Evolutionary conservation across 257 asterid genomes (phyloP), one percentile per base, ranked within the genome.

Genomic region (Ballota nigra): DNA sequence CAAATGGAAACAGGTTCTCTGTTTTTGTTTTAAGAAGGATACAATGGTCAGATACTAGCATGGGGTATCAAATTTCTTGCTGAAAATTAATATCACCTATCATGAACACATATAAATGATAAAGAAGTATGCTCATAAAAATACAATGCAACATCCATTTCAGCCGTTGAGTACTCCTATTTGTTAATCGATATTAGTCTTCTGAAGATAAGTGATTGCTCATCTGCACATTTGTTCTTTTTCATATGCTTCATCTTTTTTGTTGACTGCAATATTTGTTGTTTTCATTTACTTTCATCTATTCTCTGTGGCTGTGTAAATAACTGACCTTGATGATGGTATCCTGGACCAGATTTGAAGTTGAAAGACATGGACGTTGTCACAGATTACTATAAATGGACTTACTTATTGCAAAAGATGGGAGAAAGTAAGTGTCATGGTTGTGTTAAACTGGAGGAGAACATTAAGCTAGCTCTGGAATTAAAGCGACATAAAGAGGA

Each of bases 381-480:
- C 11, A 84, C 86, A 63, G 87, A 70, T 78, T 92, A 95, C 79
- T 58, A 77, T 72, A 86, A 83, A 77, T 82, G 86, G 97, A 86
- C 87, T 18, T 73, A 63, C 75, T 87, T 95, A 75, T 77, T 89
- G 83, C 98, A 88, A 80, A 87, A 88, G 81, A 92, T 95, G 97
- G 77, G 90, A 24, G 92, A 86, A 74, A 95, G 85, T 75, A 95
- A 89, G 88, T 95, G 99, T 63, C 96, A 88, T 71, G 96, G 96
- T 59, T 95, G 99, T 77, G 72, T 87, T 66, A 95, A 95, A 78
- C 77, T 89, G 78, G 95, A 87, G 63, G 99, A 92, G 80, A 79
- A 95, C 85, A 83, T 88, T 28, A 89, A 78, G 78, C 74, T 95
- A 77, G 99, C 98, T 64, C 70, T 67, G 76, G 96, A 95, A 75